Evolutionary conservation across 768 basidiomycete genomes (phyloP).

Genomic region (Leucocoprinus sp.): DNA sequence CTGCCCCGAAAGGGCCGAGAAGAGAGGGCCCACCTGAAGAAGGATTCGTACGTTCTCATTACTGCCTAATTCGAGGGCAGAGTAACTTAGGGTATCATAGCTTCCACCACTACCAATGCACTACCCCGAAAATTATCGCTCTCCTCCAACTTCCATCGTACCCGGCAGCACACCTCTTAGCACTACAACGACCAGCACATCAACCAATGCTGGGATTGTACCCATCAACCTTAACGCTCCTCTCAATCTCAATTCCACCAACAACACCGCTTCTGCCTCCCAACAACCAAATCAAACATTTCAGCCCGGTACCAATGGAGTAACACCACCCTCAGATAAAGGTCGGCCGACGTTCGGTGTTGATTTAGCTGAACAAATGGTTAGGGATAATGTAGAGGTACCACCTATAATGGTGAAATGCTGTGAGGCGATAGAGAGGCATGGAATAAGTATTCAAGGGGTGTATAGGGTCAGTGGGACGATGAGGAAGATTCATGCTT

Average conservation of each 20-base stretch:
- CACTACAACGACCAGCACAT: constrained; percentile 5
- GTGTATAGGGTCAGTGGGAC: constrained; percentile 93
- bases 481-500: constrained; percentile 72
- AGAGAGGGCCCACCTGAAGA: constrained; percentile 88
- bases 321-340: constrained; percentile 45
- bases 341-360: constrained; percentile 86
- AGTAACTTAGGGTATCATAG: constrained; percentile 24
- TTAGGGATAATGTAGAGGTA: constrained; percentile 83
- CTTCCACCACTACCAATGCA: constrained; percentile 52
- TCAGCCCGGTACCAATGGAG: constrained; percentile 19
- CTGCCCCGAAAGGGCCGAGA: constrained; percentile 58
- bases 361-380: constrained; percentile 88
- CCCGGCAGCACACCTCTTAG: constrained; percentile 1
- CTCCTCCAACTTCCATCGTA: constrained; percentile 13
- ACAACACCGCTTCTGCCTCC: neutral
- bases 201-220: neutral
- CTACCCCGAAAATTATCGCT: constrained; percentile 16
- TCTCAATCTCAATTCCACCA: constrained; percentile 1
- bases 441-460: constrained; percentile 77
- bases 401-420: constrained; percentile 85
- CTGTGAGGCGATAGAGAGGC: constrained; percentile 83
- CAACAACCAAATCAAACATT: neutral
- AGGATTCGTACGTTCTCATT: constrained; percentile 73
- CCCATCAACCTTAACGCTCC: constrained; percentile 3
- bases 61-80: constrained; percentile 7